Conservation (phyloP, 371 early-diverging fungal species). For the Zychaea mexicana region DNA sequence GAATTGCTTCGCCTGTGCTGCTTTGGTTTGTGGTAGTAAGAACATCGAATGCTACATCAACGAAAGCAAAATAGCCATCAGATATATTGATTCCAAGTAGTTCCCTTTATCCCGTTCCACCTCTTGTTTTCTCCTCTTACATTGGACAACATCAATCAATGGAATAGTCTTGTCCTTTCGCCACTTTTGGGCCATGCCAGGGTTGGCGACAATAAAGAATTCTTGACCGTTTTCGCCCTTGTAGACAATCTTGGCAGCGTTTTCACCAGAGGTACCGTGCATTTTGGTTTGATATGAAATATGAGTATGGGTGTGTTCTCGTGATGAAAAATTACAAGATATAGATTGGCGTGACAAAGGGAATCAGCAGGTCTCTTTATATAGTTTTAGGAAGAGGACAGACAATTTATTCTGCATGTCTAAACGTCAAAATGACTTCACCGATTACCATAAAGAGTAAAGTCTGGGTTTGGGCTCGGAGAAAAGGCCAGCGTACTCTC, state of each 20-base stretch:
- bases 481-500: too few species aligned
- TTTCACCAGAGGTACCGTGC: not conserved
- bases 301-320: not conserved
- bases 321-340: too few species aligned
- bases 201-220: conserved; percentile 40
- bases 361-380: too few species aligned
- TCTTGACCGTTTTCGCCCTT: conserved; percentile 25
- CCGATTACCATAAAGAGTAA: not conserved
- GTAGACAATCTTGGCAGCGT: conserved; percentile 30
- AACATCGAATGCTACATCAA: conserved; percentile 14
- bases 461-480: not conserved
- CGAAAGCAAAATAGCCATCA: too few species aligned
- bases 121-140: not conserved
- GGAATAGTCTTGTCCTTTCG: conserved; percentile 35
- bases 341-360: too few species aligned
- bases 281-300: not conserved
- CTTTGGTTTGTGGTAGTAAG: conserved; percentile 10
- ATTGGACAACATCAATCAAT: conserved; percentile 39
- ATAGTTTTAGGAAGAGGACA: too few species aligned
- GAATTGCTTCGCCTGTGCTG: conserved; percentile 19
- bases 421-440: not conserved
- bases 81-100: too few species aligned
- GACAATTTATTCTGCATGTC: too few species aligned
- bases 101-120: not conserved
- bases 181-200: conserved; percentile 32